Base-by-base conservation (phyloP, 176 grass and related monocot genomes). In the Carex littledalei region DNA sequence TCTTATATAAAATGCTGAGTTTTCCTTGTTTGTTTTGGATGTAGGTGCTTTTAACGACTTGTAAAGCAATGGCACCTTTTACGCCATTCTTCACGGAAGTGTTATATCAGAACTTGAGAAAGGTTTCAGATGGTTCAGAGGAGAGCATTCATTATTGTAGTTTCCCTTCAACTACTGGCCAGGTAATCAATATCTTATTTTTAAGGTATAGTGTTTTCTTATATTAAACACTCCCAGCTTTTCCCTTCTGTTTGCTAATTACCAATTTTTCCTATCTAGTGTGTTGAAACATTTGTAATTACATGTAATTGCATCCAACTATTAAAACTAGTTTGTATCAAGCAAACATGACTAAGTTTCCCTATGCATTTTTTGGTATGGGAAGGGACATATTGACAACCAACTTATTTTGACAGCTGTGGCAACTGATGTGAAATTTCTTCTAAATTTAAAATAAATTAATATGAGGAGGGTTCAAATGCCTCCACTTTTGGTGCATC, bases 41-140 rank as follows among this genome's bases (percentile, higher is more conserved):
- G 22, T 67, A 99, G 96, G 93, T 92, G 81, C 96, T 99, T 88
- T 86, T 95, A 69, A 95, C 96, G 55, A 92, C 93, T 78, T 99
- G 93, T 41, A 87, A 90, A 87, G 88, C 78, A 34, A 99, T 99
- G 96, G 93, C 96, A 61, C 96, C 96, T 81, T 99, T 99, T 86
- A 99, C 96, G 9, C 96, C 96, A 20, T 99, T 99, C 90, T 99
- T 99, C 81, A 99, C 93, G 17, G 96, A 99, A 87, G 91, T 92
- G 86, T 89, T 99, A 39, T 99, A 95, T 88, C 96, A 99, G 89
- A 99, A 99, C 72, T 87, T 99, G 81, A 85, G 96, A 17, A 99
- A 95, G 62, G 90, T 86, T 60, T 91, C 90, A 83, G 87, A 80
- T 75, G 91, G 94, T 76, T 89, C 85, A 12, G 87, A 92, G 73